Evolutionary conservation across 805 yeast genomes (phyloP).

Genomic region (Candida manassasensis): DNA sequence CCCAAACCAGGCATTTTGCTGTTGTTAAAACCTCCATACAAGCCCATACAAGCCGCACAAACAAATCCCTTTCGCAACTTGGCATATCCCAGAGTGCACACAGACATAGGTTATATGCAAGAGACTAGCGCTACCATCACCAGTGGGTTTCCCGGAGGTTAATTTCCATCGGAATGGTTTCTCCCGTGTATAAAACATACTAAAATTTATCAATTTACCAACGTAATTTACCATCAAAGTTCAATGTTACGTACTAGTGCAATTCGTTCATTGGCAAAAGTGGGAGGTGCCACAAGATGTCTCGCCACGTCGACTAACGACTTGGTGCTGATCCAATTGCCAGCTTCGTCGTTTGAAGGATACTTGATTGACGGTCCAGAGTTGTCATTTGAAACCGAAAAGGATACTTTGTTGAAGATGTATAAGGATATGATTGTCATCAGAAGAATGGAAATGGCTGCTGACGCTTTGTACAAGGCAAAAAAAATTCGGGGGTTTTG

Average conservation of each 20-base stretch:
- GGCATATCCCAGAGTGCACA: too few relatives aligned
- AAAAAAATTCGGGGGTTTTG: slow-evolving; percentile 99
- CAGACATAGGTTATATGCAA: too few relatives aligned
- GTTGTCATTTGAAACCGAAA: slow-evolving; percentile 71
- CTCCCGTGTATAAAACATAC: slow-evolving; percentile 1
- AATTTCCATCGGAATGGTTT: slow-evolving; percentile 2
- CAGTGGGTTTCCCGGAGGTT: too few relatives aligned
- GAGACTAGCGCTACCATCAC: too few relatives aligned
- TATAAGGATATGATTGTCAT: slow-evolving; percentile 92
- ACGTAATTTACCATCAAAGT: background rate
- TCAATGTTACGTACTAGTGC: slow-evolving; percentile 2
- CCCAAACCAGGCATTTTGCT: too few relatives aligned
- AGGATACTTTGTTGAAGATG: slow-evolving; percentile 79
- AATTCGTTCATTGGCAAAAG: slow-evolving; percentile 10
- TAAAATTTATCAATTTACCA: background rate
- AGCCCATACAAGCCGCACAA: too few relatives aligned
- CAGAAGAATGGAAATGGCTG: slow-evolving; percentile 98
- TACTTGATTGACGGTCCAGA: slow-evolving; percentile 72
- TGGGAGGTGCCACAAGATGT: slow-evolving; percentile 23
- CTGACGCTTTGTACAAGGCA: slow-evolving; percentile 97
- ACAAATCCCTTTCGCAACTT: too few relatives aligned
- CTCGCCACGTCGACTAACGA: slow-evolving; percentile 33
- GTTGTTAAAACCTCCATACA: too few relatives aligned
- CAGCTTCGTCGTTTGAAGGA: slow-evolving; percentile 79
- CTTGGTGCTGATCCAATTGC: slow-evolving; percentile 54